Base-by-base conservation (phyloP, 2,329 filamentous ascomycete genomes). In the Clonostachys rosea region DNA sequence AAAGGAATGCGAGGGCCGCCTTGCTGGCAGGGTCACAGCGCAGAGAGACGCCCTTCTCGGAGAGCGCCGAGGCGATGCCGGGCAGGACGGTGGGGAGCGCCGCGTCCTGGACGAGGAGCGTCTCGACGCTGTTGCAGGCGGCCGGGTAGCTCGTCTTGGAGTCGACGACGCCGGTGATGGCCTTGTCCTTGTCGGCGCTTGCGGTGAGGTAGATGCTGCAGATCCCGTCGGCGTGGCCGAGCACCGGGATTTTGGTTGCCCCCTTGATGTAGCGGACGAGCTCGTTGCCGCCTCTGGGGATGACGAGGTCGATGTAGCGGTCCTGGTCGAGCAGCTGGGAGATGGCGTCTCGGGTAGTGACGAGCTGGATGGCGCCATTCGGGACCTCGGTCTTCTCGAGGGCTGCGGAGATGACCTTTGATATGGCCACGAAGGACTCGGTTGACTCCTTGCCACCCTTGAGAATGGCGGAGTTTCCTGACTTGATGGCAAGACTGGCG, bases 361-460 rank as follows among this genome's bases (percentile, higher is more conserved):
- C 91, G 24, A 99, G 86, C 68, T 99, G 94, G 50, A 99, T 84
- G 47, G 92, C 91, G 42, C 81, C 84, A 58, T 90, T 87, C 48
- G 94, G 91, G 10, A 97, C 91, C 45, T 79, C 66, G 4, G 89
- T 91, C 24, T 69, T 68, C 16, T 79, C 75, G 12, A 97, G 79
- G 10, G 91, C 91, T 40, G 79, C 67, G 1, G 90, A 91, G 58
- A 99, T 95, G 61, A 89, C 86, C 34, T 76, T 80, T 7, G 92
- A 89, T 59, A 99, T 97, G 56, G 91, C 87, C 50, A 91, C 78
- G 65, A 99, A 97, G n/a, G 91, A 96, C 62, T 95, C 84, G 17
- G 87, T 94, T 1, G 91, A 96, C 69, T 99, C 94, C 65, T 96
- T 95, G 54, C 94, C 94, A 51, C 91, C 92, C 76, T 99, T 99